A percentile compares a stretch with the other conserved stretches of the same genome.
Evolutionary conservation across 176 grass and related monocot genomes (phyloP).

Genomic region (Ensete glaucum): DNA sequence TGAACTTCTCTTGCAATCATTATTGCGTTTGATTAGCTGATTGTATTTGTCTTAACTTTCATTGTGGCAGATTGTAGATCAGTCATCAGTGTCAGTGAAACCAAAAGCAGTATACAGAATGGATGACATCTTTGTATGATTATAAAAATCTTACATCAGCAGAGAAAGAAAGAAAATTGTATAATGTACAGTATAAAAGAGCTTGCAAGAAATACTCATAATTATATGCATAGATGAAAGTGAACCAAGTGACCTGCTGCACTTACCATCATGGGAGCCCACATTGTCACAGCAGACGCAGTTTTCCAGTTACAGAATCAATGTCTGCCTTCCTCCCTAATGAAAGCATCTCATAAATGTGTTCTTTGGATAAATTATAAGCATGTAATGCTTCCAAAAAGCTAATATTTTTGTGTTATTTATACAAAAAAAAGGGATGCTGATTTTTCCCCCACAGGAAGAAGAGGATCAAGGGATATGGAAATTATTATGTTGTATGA

Average conservation of each 20-base stretch:
- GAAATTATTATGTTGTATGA: too few species aligned
- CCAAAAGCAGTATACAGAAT: too few species aligned
- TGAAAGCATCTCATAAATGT: not conserved
- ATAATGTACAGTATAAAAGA: too few species aligned
- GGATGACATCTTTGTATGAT: too few species aligned
- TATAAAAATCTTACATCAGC: too few species aligned
- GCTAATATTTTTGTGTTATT: not conserved
- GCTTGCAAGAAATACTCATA: not conserved
- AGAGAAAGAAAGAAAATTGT: too few species aligned
- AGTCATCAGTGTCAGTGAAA: too few species aligned
- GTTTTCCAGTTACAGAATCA: constrained; percentile 17
- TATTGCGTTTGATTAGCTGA: too few species aligned
- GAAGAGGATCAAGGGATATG: not conserved
- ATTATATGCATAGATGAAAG: not conserved
- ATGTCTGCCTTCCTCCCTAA: constrained; percentile 16
- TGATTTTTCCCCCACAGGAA: not conserved
- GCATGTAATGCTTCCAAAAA: not conserved
- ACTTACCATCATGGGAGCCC: not conserved
- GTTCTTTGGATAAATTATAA: not conserved
- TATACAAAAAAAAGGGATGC: not conserved
- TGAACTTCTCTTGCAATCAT: too few species aligned
- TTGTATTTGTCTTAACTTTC: too few species aligned
- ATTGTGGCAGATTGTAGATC: too few species aligned
- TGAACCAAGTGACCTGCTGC: not conserved
- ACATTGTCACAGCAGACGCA: constrained; percentile 5